Percentiles rank a stretch among this genome's conserved stretches.
Conservation (phyloP, 768 basidiomycete species). For the Tremella mesenterica region DNA sequence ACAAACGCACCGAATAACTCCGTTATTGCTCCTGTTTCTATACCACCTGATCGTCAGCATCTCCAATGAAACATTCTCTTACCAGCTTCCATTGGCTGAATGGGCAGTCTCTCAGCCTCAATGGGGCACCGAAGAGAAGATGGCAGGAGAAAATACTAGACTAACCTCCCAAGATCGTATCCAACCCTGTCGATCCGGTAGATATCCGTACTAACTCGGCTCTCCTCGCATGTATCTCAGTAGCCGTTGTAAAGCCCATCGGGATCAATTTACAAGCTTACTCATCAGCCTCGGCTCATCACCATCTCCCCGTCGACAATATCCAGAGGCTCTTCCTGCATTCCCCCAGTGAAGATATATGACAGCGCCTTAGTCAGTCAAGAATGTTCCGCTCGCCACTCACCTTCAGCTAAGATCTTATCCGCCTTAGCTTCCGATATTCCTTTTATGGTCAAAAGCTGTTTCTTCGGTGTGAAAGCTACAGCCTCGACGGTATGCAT, state of each 20-base stretch:
- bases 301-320: neutral
- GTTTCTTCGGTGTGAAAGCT: constrained; percentile 93
- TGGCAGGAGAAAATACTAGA: too few relatives aligned
- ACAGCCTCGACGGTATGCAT: constrained; percentile 90
- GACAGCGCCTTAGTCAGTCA: neutral
- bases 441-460: constrained; percentile 80
- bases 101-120: too few relatives aligned
- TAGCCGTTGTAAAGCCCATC: constrained; percentile 94
- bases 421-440: constrained; percentile 96
- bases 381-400: constrained; percentile 18
- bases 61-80: too few relatives aligned
- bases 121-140: too few relatives aligned
- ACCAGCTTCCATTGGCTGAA: too few relatives aligned
- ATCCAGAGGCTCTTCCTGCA: too few relatives aligned
- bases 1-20: constrained; percentile 64
- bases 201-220: constrained; percentile 94
- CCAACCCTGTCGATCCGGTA: constrained; percentile 90
- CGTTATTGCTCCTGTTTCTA: constrained; percentile 97
- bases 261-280: constrained; percentile 91
- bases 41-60: constrained; percentile 52
- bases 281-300: neutral
- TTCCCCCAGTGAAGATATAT: neutral
- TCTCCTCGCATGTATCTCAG: constrained; percentile 88
- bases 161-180: constrained; percentile 75
- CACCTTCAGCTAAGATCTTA: constrained; percentile 86